Percentiles rank a stretch among this genome's conserved stretches.
phyloP scores from a whole-genome alignment of 345 rosid genomes.

The Citrus sinensis region DNA sequence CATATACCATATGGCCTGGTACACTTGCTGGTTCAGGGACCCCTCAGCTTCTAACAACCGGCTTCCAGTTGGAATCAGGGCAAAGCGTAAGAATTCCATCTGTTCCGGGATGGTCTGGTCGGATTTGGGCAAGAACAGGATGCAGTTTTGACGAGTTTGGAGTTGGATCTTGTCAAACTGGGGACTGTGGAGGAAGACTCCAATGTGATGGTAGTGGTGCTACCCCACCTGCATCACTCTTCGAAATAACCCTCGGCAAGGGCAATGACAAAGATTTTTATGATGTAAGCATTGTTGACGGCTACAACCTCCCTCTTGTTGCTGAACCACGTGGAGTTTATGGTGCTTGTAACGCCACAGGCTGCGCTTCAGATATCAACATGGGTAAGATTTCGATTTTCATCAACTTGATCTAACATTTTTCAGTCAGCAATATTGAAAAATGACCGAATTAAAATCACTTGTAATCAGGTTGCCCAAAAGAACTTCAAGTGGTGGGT shows the following conservation, averaged over 20 bases:
- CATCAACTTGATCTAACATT: background rate
- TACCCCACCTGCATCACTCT: constrained; percentile 79
- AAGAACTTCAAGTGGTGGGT: constrained; percentile 86
- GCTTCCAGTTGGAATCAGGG: constrained; percentile 64
- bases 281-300: constrained; percentile 82
- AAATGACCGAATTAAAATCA: background rate
- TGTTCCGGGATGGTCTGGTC: constrained; percentile 81
- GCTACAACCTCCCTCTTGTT: constrained; percentile 79
- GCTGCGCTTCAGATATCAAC: constrained; percentile 66
- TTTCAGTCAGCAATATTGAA: background rate
- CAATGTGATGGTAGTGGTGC: constrained; percentile 76
- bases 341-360: constrained; percentile 76
- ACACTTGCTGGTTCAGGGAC: constrained; percentile 81
- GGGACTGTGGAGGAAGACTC: constrained; percentile 79
- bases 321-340: constrained; percentile 61
- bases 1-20: constrained; percentile 80
- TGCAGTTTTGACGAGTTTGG: constrained; percentile 67
- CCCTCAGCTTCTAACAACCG: constrained; percentile 63
- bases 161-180: constrained; percentile 63
- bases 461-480: constrained; percentile 60
- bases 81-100: constrained; percentile 50
- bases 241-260: constrained; percentile 68
- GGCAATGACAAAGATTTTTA: constrained; percentile 61
- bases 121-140: constrained; percentile 89
- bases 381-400: constrained; percentile 35